Base-by-base conservation (phyloP, 2,329 filamentous ascomycete species). In the Cordyceps fumosorosea region DNA sequence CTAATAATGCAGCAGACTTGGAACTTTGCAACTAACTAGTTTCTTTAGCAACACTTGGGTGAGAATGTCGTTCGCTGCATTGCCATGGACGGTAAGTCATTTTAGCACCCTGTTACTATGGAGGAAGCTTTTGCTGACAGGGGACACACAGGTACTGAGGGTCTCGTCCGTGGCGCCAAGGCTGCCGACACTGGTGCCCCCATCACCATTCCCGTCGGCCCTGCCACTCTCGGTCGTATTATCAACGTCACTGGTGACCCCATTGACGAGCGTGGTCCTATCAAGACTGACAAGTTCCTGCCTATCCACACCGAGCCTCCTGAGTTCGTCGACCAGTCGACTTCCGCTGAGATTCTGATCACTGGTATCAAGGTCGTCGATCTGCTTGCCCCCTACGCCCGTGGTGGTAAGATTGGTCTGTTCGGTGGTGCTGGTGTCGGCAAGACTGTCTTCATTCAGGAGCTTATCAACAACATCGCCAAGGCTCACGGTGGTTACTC, bases 401-500 rank as follows among this genome's bases (percentile, higher is more conserved):
- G 95, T 96, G 95, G 95, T 91, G 95, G 95, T 88, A 99, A 99
- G 90, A 99, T 99, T 87, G 95, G 95, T 91, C 92, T 99, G 72
- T 99, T 99, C 84, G 95, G 95, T 83, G 95, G 95, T 93, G 95
- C 95, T 74, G 95, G 95, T 96, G 95, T 99, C 86, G 95, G 95
- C 81, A 99, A 99, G 90, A 99, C 95, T 79, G 95, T 99, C 78
- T 99, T 98, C 86, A 99, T 99, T 80, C 95, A 99, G 87, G 95
- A 99, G 84, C 84, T 99, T 78, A 99, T 99, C 85, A 99, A 99
- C 92, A 99, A 99, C 89, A 98, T 99, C 77, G 95, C 95, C 83
- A 98, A 98, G 88, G 95, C 95, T 73, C 95, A 99, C 85, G 95
- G 95, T 96, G 95, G 95, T 96, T 99, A 96, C 90, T 99, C 95